Evolutionary conservation across 177 flowering plant species (phyloP).

Genomic region (Vitis hybrid): DNA sequence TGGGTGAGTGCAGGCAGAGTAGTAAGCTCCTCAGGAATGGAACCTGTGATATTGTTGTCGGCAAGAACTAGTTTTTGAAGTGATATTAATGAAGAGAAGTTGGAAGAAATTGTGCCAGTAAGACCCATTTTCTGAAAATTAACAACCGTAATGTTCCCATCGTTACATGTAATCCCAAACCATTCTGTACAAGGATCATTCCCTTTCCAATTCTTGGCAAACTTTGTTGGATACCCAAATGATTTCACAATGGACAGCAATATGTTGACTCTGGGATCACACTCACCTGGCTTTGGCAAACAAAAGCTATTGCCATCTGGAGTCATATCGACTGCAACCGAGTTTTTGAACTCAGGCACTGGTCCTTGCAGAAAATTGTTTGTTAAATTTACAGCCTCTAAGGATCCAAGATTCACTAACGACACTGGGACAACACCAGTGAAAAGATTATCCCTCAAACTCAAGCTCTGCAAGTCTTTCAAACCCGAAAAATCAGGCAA

Average conservation of each 20-base stretch:
- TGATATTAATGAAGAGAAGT: slow-evolving; percentile 43
- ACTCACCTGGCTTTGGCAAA: slow-evolving; percentile 53
- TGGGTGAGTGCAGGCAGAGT: slow-evolving; percentile 39
- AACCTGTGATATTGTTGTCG: slow-evolving; percentile 54
- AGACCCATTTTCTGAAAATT: slow-evolving; percentile 69
- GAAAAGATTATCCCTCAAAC: slow-evolving; percentile 58
- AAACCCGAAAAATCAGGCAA: slow-evolving; percentile 61
- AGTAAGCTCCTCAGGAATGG: slow-evolving; percentile 57
- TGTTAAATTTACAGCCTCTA: slow-evolving; percentile 63
- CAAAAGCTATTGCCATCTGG: slow-evolving; percentile 65
- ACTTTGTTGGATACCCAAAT: slow-evolving; percentile 50
- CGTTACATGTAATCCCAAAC: slow-evolving; percentile 59
- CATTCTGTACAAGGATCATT: slow-evolving; percentile 67
- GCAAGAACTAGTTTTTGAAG: slow-evolving; percentile 60
- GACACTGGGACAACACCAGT: slow-evolving; percentile 58
- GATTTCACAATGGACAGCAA: slow-evolving; percentile 44
- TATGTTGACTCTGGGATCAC: slow-evolving; percentile 47
- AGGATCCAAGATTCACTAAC: slow-evolving; percentile 37
- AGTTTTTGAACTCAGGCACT: slow-evolving; percentile 44
- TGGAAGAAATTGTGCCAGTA: slow-evolving; percentile 55
- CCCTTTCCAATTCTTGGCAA: slow-evolving; percentile 67
- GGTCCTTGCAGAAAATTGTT: slow-evolving; percentile 84
- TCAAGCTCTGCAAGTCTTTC: slow-evolving; percentile 40
- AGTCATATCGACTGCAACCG: slow-evolving; percentile 53
- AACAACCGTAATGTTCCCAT: slow-evolving; percentile 50